phyloP scores from a whole-genome alignment of 1,284 basidiomycete genomes.

The Trichosporon sp. region DNA sequence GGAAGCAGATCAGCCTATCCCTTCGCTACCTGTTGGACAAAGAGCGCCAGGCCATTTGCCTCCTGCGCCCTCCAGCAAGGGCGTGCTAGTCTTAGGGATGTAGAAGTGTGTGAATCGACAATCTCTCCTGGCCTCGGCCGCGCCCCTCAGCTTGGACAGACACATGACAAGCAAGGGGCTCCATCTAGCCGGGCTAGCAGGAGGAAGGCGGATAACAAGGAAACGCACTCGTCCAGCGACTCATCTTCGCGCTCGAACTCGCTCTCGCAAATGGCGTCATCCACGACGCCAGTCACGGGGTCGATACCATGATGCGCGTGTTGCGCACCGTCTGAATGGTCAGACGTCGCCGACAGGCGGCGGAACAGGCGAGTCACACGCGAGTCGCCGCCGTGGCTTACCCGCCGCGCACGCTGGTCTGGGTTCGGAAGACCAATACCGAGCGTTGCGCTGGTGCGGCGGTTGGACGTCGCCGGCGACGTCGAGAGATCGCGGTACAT shows the following conservation, averaged over 20 bases:
- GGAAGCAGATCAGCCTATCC: not conserved
- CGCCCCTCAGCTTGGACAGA: not conserved
- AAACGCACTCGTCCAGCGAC: not conserved
- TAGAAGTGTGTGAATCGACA: not conserved
- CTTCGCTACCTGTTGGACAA: not conserved
- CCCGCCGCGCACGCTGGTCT: not conserved
- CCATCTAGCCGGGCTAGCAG: not conserved
- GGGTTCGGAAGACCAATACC: not conserved
- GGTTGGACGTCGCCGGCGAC: not conserved
- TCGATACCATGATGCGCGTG: not conserved
- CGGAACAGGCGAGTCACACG: not conserved
- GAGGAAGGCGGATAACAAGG: not conserved
- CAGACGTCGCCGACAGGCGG: conserved; percentile 1
- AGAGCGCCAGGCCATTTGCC: not conserved
- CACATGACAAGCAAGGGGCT: not conserved
- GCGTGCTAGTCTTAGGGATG: not conserved
- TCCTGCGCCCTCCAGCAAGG: not conserved
- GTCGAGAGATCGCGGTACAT: not conserved
- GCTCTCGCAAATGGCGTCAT: not conserved
- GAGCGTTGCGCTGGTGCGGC: not conserved
- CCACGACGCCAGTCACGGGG: not conserved
- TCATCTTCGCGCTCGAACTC: conserved; percentile 1
- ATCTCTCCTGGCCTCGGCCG: not conserved
- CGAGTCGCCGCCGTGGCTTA: not conserved
- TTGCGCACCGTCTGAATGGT: not conserved